phyloP scores from a whole-genome alignment of 768 basidiomycete genomes.

The Serendipita sp. region DNA sequence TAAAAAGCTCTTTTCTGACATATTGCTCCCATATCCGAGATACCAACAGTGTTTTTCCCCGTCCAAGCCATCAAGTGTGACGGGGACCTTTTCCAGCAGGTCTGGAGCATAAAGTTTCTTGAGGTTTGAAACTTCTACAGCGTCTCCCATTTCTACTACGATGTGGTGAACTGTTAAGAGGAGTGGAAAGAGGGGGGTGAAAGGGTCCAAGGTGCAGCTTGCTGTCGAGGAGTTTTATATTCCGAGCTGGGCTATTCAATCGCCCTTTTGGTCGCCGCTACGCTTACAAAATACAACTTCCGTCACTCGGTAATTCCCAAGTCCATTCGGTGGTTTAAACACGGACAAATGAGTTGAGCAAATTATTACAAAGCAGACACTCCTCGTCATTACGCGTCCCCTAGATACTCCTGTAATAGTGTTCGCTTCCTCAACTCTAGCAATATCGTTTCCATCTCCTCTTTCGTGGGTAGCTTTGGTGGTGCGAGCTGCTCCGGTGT shows the following conservation, averaged over 20 bases:
- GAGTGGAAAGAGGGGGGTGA: not conserved
- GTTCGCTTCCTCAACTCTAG: conserved; percentile 66
- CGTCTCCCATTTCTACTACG: not conserved
- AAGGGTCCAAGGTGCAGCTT: not conserved
- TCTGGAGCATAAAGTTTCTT: not conserved
- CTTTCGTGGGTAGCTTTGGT: conserved; percentile 56
- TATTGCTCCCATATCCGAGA: conserved; percentile 1
- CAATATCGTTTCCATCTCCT: conserved; percentile 65
- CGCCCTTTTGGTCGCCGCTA: too few species aligned
- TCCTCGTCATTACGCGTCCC: conserved; percentile 17
- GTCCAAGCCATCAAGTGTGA: not conserved
- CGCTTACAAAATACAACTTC: too few species aligned
- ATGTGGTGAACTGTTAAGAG: not conserved
- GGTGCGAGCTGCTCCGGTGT: conserved; percentile 52
- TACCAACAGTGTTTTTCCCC: not conserved
- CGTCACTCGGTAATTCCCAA: too few species aligned
- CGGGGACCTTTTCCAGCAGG: not conserved
- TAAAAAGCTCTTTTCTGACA: not conserved
- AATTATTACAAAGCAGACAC: too few species aligned
- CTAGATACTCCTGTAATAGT: conserved; percentile 64
- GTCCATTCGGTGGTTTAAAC: too few species aligned
- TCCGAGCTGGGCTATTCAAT: too few species aligned
- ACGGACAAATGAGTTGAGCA: too few species aligned
- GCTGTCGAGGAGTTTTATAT: too few species aligned
- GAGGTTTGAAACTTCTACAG: not conserved